These are phyloP conservation scores for Canavalia ensiformis DNA, from an alignment of 306 rosid species.

Conservation along the genomic window DNA sequence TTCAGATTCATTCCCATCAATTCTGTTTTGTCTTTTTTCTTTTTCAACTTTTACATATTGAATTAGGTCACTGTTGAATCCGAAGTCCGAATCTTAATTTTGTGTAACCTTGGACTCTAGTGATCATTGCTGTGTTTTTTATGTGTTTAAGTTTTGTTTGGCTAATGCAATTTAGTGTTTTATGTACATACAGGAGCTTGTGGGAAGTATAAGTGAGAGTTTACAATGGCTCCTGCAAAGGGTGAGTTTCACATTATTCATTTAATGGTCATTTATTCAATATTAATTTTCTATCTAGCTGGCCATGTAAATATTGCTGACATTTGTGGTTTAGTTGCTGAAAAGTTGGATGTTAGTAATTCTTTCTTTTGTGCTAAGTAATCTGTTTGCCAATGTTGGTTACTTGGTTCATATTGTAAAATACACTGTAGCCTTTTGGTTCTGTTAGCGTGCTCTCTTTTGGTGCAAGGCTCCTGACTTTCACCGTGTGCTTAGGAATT, in stretches of 20 bases:
- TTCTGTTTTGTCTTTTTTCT: no score
- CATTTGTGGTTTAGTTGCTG: neutral
- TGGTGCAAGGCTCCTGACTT: neutral
- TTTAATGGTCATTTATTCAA: neutral
- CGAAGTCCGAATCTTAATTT: neutral
- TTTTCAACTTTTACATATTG: no score
- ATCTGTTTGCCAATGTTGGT: neutral
- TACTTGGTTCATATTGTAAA: neutral
- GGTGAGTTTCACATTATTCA: conserved; percentile 26
- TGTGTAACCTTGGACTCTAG: neutral
- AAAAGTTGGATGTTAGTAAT: neutral
- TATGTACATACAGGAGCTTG: conserved; percentile 40
- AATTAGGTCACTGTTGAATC: neutral
- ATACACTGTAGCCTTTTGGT: neutral
- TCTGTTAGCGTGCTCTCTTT: neutral
- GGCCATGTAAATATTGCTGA: neutral
- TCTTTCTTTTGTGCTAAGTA: neutral
- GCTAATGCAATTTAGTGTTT: neutral
- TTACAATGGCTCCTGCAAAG: conserved; percentile 56
- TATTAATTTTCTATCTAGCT: neutral
- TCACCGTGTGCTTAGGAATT: neutral
- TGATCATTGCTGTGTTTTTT: no score
- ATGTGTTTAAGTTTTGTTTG: neutral
- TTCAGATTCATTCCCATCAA: neutral
- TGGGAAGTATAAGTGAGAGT: conserved; percentile 15